Conservation (phyloP, 2,329 filamentous ascomycete genomes). For the Exophiala alcalophila region DNA sequence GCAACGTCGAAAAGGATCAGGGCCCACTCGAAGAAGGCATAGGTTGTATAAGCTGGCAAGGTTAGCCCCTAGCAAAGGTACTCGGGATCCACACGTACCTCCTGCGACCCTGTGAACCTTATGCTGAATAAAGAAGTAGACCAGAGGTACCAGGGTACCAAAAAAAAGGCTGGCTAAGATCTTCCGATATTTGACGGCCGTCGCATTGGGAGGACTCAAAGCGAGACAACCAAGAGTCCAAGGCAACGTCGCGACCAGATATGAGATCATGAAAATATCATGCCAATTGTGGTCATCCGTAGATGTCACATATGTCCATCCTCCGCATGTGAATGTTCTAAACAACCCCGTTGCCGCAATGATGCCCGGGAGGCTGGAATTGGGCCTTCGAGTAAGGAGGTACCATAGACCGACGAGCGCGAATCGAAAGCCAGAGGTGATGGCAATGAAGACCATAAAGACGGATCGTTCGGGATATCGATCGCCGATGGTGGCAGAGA, state of each 20-base stretch:
- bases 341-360: slow-evolving; percentile 77
- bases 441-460: slow-evolving; percentile 95
- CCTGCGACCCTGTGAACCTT: slow-evolving; percentile 92
- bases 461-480: slow-evolving; percentile 94
- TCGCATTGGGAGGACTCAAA: slow-evolving; percentile 78
- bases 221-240: slow-evolving; percentile 92
- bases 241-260: slow-evolving; percentile 86
- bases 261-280: slow-evolving; percentile 99
- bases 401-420: slow-evolving; percentile 90
- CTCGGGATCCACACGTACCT: slow-evolving; percentile 57
- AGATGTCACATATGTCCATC: slow-evolving; percentile 97
- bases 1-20: slow-evolving; percentile 92
- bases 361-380: slow-evolving; percentile 73
- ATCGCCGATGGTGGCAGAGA: slow-evolving; percentile 95
- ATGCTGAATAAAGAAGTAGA: slow-evolving; percentile 98
- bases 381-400: slow-evolving; percentile 74
- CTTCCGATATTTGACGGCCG: slow-evolving; percentile 84
- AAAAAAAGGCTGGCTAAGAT: slow-evolving; percentile 81
- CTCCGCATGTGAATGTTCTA: slow-evolving; percentile 88
- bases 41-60: slow-evolving; percentile 81
- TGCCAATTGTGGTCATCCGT: slow-evolving; percentile 99
- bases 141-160: slow-evolving; percentile 79
- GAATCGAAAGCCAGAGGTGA: slow-evolving; percentile 92
- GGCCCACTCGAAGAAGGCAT: slow-evolving; percentile 97
- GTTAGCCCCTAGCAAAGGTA: slow-evolving; percentile 2